These are phyloP conservation scores for Phaeosphaeria sp. DNA, from an alignment of 2,329 filamentous ascomycete species.

Conservation along the genomic window DNA sequence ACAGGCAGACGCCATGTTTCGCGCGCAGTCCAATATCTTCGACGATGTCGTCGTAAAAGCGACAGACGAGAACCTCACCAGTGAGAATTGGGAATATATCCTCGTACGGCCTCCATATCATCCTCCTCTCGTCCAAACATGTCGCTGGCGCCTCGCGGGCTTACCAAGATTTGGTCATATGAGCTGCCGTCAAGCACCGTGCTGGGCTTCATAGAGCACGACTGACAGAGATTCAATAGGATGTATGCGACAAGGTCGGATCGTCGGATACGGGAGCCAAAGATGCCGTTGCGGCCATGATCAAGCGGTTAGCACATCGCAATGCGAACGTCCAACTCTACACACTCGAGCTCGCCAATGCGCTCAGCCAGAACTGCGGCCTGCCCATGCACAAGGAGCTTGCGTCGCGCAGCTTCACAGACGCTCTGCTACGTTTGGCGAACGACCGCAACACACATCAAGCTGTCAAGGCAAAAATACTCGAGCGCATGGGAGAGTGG, in stretches of 20 bases:
- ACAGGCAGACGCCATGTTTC: slow-evolving; percentile 51
- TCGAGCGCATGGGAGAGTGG: slow-evolving; percentile 97
- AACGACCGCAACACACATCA: slow-evolving; percentile 94
- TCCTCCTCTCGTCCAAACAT: neutral
- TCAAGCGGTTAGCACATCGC: slow-evolving; percentile 88
- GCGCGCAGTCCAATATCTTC: slow-evolving; percentile 69
- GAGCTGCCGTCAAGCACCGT: neutral
- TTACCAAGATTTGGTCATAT: neutral
- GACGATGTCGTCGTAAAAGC: slow-evolving; percentile 79
- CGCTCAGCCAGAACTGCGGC: slow-evolving; percentile 90
- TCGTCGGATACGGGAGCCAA: slow-evolving; percentile 68
- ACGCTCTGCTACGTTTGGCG: slow-evolving; percentile 87
- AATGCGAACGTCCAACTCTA: slow-evolving; percentile 97
- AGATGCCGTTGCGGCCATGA: slow-evolving; percentile 87
- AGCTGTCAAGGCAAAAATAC: slow-evolving; percentile 95
- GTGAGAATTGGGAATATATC: slow-evolving; percentile 75
- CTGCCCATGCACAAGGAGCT: slow-evolving; percentile 86
- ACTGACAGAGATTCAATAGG: slow-evolving; percentile 44
- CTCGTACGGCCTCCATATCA: slow-evolving; percentile 53
- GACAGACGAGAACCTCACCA: slow-evolving; percentile 98
- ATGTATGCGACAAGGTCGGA: slow-evolving; percentile 67
- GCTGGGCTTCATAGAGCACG: no score
- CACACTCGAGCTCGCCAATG: slow-evolving; percentile 87
- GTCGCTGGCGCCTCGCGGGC: neutral
- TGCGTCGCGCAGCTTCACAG: slow-evolving; percentile 90